Percentiles rank a stretch among this genome's conserved stretches.
These are phyloP conservation scores for Microcyclosporella mali DNA, from an alignment of 2,329 filamentous ascomycete species.

Conservation along the genomic window DNA sequence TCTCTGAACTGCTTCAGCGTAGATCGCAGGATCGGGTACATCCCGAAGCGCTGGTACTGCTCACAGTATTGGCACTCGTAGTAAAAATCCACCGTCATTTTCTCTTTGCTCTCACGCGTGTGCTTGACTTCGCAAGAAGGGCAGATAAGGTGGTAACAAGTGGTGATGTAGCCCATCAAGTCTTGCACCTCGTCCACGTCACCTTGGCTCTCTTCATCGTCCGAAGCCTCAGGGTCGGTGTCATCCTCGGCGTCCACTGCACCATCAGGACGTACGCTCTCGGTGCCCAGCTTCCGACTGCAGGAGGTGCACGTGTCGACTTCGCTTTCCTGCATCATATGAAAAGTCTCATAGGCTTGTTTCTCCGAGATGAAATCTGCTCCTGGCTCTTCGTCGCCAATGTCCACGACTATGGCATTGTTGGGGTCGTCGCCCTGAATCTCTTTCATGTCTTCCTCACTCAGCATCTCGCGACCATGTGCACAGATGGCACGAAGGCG, in stretches of 20 bases:
- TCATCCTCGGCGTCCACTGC: conserved; percentile 41
- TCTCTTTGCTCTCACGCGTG: conserved; percentile 36
- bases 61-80: conserved; percentile 65
- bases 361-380: conserved; percentile 55
- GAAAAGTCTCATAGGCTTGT: conserved; percentile 79
- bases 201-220: conserved; percentile 27
- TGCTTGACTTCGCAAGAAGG: conserved; percentile 61
- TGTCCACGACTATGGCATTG: conserved; percentile 78
- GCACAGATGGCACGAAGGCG: conserved; percentile 85
- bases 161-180: conserved; percentile 70
- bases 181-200: conserved; percentile 54
- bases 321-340: conserved; percentile 75
- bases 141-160: conserved; percentile 83
- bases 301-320: conserved; percentile 69
- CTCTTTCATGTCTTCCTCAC: conserved; percentile 71
- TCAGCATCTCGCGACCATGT: conserved; percentile 86
- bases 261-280: conserved; percentile 25
- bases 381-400: conserved; percentile 61
- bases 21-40: conserved; percentile 62
- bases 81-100: conserved; percentile 37
- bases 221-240: conserved; percentile 47
- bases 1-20: conserved; percentile 45
- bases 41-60: conserved; percentile 54
- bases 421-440: conserved; percentile 65
- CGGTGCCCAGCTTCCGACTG: conserved; percentile 50